Percentiles rank a stretch among this genome's conserved stretches.
Evolutionary conservation across 768 basidiomycete genomes (phyloP).

Genomic region (Macrolepiota dolichaula): DNA sequence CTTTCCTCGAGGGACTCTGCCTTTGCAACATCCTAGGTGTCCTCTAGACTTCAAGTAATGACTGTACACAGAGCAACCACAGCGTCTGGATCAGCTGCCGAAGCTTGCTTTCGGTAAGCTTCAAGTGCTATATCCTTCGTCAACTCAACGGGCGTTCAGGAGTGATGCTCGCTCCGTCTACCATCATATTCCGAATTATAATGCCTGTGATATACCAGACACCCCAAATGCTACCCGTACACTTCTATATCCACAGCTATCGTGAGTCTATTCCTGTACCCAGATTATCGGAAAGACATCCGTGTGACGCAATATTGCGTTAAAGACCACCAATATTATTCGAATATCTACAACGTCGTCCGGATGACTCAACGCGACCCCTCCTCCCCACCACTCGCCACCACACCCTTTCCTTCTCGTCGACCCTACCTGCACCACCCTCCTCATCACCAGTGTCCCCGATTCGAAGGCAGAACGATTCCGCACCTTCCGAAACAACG

Average conservation of each 20-base stretch:
- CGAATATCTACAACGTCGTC: not conserved
- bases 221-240: not conserved
- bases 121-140: not conserved
- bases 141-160: not conserved
- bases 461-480: not conserved
- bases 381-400: not conserved
- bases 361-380: not conserved
- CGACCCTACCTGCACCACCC: not conserved
- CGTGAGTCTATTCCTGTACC: not conserved
- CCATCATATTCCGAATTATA: not conserved
- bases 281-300: not conserved
- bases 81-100: not conserved
- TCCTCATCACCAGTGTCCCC: not conserved
- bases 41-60: not conserved
- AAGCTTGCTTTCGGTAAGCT: conserved; percentile 1
- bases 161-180: not conserved
- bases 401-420: not conserved
- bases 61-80: not conserved
- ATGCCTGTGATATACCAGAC: not conserved
- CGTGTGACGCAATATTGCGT: not conserved
- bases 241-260: not conserved
- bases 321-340: not conserved
- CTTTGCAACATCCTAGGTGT: not conserved
- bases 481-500: not conserved
- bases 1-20: not conserved